These are phyloP conservation scores for Aspergillus novoparasiticus DNA, from an alignment of 2,329 filamentous ascomycete genomes.

Conservation along the genomic window DNA sequence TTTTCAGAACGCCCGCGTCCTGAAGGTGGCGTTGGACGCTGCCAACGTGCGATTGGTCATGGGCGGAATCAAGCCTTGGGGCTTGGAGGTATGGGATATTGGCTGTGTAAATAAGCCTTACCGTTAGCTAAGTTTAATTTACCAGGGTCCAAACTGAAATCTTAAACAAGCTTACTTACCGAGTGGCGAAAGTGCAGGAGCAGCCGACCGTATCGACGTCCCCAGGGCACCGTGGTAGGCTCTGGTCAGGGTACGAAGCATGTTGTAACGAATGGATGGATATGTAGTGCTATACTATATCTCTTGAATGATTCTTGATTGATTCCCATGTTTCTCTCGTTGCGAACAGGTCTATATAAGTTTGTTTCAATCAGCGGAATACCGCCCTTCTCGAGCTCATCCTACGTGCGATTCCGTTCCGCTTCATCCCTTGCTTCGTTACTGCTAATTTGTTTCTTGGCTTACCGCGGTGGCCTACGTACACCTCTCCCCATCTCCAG, in stretches of 20 bases:
- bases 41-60: neutral
- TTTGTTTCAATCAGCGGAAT: neutral
- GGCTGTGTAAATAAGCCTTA: neutral
- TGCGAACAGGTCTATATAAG: neutral
- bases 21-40: neutral
- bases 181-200: neutral
- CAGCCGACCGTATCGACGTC: neutral
- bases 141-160: no score
- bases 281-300: neutral
- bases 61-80: neutral
- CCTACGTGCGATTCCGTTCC: neutral
- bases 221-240: neutral
- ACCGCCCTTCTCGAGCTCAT: neutral
- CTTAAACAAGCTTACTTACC: neutral
- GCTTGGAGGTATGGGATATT: neutral
- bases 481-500: neutral
- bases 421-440: neutral
- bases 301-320: no score
- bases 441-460: neutral
- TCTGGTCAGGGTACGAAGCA: neutral
- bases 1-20: constrained; percentile 38
- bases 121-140: neutral
- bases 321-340: neutral
- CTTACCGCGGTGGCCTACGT: neutral
- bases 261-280: neutral